These are phyloP conservation scores for Kwoniella sp. DNA, from an alignment of 768 basidiomycete genomes.

Conservation along the genomic window DNA sequence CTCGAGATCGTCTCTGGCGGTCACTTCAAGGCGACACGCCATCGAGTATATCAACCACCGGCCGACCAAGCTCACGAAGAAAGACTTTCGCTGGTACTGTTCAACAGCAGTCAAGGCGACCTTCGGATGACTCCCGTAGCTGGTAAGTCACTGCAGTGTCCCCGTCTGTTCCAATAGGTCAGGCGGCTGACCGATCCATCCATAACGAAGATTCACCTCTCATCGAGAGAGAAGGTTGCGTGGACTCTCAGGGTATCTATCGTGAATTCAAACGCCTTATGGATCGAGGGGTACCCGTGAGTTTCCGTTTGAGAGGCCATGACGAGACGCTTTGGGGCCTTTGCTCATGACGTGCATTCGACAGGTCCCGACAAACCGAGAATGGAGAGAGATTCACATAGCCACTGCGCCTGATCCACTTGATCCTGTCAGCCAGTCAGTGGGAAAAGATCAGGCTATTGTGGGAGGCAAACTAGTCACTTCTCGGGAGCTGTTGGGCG, in stretches of 20 bases:
- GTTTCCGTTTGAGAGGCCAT: too few relatives aligned
- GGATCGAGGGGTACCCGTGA: too few relatives aligned
- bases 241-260: conserved; percentile 45
- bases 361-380: conserved; percentile 42
- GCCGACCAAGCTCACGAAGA: conserved; percentile 27
- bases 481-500: conserved; percentile 43
- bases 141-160: conserved; percentile 25
- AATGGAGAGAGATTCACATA: conserved; percentile 52
- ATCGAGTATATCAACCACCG: conserved; percentile 33
- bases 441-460: conserved; percentile 38
- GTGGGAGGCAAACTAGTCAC: conserved; percentile 40
- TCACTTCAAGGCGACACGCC: conserved; percentile 41
- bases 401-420: conserved; percentile 40
- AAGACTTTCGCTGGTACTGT: conserved; percentile 33
- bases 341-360: too few relatives aligned
- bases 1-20: conserved; percentile 29
- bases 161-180: not conserved
- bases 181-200: too few relatives aligned
- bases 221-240: conserved; percentile 46
- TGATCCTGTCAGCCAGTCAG: conserved; percentile 30
- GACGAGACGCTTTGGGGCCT: too few relatives aligned
- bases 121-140: conserved; percentile 30
- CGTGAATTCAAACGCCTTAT: conserved; percentile 32
- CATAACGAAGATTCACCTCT: conserved; percentile 47
- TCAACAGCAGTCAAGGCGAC: conserved; percentile 28